Percentiles rank a stretch among this genome's conserved stretches.
These are phyloP conservation scores for Panicum miliaceum DNA, from an alignment of 176 grass and related monocot genomes.

Conservation along the genomic window DNA sequence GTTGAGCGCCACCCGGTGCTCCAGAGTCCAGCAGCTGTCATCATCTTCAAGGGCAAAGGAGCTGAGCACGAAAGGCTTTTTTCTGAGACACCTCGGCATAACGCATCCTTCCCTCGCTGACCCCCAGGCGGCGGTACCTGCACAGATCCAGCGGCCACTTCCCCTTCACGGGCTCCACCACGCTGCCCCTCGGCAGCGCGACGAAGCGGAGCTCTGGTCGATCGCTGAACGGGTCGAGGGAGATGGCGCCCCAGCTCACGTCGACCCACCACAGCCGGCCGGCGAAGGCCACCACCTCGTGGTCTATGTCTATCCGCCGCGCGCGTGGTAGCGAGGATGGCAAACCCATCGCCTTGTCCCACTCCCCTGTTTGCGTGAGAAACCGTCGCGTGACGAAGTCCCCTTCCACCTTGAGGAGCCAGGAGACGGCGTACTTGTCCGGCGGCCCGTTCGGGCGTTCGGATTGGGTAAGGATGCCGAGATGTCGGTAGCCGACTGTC, in stretches of 20 bases:
- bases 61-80: constrained; percentile 35
- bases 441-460: background rate
- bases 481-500: background rate
- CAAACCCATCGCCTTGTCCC: constrained; percentile 11
- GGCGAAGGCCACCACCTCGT: background rate
- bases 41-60: background rate
- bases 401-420: background rate
- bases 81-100: constrained; percentile 34
- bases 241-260: constrained; percentile 33
- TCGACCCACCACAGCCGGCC: background rate
- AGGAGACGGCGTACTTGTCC: constrained; percentile 33
- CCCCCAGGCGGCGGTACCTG: constrained; percentile 17
- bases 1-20: constrained; percentile 14
- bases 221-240: constrained; percentile 45
- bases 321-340: background rate
- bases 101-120: constrained; percentile 41
- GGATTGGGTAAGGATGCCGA: constrained; percentile 32
- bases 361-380: constrained; percentile 24
- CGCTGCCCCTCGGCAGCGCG: constrained; percentile 33
- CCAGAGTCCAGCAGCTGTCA: constrained; percentile 20
- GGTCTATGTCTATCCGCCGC: background rate
- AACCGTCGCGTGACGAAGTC: constrained; percentile 27
- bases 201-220: constrained; percentile 26
- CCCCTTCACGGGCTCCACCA: background rate
- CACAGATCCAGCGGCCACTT: background rate